Evolutionary conservation across 2,329 filamentous ascomycete species (phyloP).

Genomic region (Dothideomycetes sp.): DNA sequence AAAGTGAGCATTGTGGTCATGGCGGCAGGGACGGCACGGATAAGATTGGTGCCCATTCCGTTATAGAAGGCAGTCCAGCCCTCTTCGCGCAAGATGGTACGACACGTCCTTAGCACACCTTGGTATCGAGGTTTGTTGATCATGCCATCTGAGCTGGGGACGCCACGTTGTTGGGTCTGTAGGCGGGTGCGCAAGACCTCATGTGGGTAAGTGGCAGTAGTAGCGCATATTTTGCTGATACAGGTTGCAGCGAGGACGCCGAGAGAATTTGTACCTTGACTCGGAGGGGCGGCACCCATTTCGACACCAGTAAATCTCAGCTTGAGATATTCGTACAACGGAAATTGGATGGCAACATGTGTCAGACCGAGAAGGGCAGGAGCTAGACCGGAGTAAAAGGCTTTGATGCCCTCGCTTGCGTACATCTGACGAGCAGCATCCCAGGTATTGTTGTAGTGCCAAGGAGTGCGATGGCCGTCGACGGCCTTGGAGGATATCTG

Average conservation of each 20-base stretch:
- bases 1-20: constrained; percentile 98
- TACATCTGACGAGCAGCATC: constrained; percentile 98
- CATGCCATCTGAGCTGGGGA: constrained; percentile 45
- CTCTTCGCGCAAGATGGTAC: constrained; percentile 79
- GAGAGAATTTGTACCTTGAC: constrained; percentile 50
- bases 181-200: constrained; percentile 89
- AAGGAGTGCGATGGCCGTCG: constrained; percentile 55
- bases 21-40: constrained; percentile 86
- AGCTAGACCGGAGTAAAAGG: constrained; percentile 91
- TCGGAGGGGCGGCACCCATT: constrained; percentile 60
- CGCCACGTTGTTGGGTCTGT: constrained; percentile 73
- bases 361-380: constrained; percentile 85
- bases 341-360: constrained; percentile 95
- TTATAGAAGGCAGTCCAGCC: constrained; percentile 96
- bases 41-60: constrained; percentile 95
- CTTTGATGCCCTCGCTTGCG: constrained; percentile 70
- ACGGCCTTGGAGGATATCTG: constrained; percentile 58
- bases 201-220: constrained; percentile 91
- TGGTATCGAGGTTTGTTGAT: constrained; percentile 51
- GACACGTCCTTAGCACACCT: constrained; percentile 72
- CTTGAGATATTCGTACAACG: constrained; percentile 89
- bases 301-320: constrained; percentile 79
- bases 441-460: constrained; percentile 82
- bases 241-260: constrained; percentile 85
- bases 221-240: constrained; percentile 87